Percentiles rank a stretch among this genome's conserved stretches.
These are phyloP conservation scores for Shiraia sp. DNA, from an alignment of 2,329 filamentous ascomycete genomes.

Conservation along the genomic window DNA sequence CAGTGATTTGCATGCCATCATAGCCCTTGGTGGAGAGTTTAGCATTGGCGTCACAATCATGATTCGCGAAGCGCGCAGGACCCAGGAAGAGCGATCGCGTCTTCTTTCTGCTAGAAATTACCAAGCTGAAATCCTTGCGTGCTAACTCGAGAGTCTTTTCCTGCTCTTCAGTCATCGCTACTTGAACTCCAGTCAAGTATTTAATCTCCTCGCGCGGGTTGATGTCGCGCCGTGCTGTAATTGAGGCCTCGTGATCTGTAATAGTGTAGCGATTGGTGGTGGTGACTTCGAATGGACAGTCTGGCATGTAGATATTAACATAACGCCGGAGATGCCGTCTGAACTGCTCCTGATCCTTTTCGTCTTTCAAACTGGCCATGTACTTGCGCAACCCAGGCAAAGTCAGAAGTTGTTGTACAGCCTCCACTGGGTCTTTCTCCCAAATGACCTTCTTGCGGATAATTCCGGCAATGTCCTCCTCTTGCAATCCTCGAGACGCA, in stretches of 20 bases:
- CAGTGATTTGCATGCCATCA: constrained; percentile 88
- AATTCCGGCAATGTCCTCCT: constrained; percentile 64
- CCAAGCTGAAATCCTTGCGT: constrained; percentile 95
- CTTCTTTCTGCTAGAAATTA: constrained; percentile 90
- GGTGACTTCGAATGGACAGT: constrained; percentile 93
- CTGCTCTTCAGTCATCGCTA: constrained; percentile 89
- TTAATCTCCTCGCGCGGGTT: constrained; percentile 84
- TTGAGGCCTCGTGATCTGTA: constrained; percentile 81
- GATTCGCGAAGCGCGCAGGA: constrained; percentile 93
- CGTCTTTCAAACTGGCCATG: constrained; percentile 66
- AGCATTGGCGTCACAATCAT: constrained; percentile 94
- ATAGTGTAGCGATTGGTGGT: constrained; percentile 96
- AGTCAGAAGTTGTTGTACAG: constrained; percentile 72
- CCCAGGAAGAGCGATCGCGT: constrained; percentile 90
- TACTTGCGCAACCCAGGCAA: constrained; percentile 77
- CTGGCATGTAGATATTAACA: constrained; percentile 87
- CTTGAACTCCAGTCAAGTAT: constrained; percentile 88
- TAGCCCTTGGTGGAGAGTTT: constrained; percentile 80
- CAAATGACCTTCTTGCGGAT: constrained; percentile 71
- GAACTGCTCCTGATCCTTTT: constrained; percentile 86
- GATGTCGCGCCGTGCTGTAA: constrained; percentile 80
- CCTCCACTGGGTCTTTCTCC: constrained; percentile 69
- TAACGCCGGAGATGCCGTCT: constrained; percentile 84
- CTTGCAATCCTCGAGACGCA: constrained; percentile 75
- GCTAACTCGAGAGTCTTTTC: constrained; percentile 77